phyloP scores from a whole-genome alignment of 441 rosid species.

The Jatropha multifida region DNA sequence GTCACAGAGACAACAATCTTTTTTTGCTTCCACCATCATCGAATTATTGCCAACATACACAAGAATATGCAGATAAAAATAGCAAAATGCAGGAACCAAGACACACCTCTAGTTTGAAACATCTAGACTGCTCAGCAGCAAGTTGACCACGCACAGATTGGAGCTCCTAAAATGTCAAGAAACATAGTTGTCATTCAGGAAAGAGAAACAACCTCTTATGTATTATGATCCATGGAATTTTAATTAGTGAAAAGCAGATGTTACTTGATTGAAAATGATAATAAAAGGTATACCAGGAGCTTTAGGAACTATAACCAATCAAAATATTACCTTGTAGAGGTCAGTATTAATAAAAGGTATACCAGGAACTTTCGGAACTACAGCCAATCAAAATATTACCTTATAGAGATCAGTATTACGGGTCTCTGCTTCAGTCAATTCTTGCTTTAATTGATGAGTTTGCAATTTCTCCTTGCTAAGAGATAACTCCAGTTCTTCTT shows the following conservation, averaged over 20 bases:
- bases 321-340: slow-evolving; percentile 67
- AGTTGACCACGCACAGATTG: slow-evolving; percentile 94
- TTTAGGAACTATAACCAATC: neutral
- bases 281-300: neutral
- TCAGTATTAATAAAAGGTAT: slow-evolving; percentile 40
- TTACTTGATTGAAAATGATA: neutral
- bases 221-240: neutral
- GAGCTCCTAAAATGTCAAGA: slow-evolving; percentile 60
- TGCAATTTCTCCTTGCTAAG: slow-evolving; percentile 74
- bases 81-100: neutral
- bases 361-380: neutral
- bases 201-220: neutral
- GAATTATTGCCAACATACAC: neutral
- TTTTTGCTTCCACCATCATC: neutral
- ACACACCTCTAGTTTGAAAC: slow-evolving; percentile 93
- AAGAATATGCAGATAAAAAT: neutral
- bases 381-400: slow-evolving; percentile 42
- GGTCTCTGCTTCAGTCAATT: slow-evolving; percentile 71
- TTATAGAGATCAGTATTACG: slow-evolving; percentile 75
- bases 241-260: neutral
- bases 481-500: slow-evolving; percentile 74
- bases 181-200: neutral
- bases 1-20: neutral
- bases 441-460: slow-evolving; percentile 73
- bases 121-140: slow-evolving; percentile 92